A percentile compares a stretch with the other conserved stretches of the same genome.
Evolutionary conservation across 805 yeast species (phyloP).

Genomic region (Priceomyces haplophilus): DNA sequence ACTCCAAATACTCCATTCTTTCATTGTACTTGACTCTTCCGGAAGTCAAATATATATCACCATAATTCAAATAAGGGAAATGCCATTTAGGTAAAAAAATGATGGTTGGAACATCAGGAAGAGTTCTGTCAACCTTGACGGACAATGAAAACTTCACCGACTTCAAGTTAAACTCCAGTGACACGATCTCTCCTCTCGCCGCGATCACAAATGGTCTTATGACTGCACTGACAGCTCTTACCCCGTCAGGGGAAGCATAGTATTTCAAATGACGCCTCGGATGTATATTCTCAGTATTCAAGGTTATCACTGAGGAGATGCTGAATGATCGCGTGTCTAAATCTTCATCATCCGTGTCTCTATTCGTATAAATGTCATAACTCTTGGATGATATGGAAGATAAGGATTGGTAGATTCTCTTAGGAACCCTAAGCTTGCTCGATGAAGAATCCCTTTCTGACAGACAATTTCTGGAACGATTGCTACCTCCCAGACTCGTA

Average conservation of each 20-base stretch:
- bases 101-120: slow-evolving; percentile 44
- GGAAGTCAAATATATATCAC: slow-evolving; percentile 47
- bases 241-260: slow-evolving; percentile 53
- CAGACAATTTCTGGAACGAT: neutral
- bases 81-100: slow-evolving; percentile 74
- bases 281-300: slow-evolving; percentile 21
- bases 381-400: neutral
- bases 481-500: neutral
- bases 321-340: slow-evolving; percentile 16
- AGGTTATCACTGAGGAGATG: slow-evolving; percentile 21
- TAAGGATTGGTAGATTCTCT: neutral
- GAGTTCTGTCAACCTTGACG: slow-evolving; percentile 26
- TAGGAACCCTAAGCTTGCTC: neutral
- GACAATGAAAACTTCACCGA: slow-evolving; percentile 46
- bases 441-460: neutral
- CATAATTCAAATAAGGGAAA: slow-evolving; percentile 49
- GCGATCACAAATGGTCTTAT: slow-evolving; percentile 74
- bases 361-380: neutral
- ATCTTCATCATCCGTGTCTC: slow-evolving; percentile 5
- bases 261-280: slow-evolving; percentile 30
- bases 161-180: slow-evolving; percentile 58
- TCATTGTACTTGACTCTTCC: slow-evolving; percentile 57
- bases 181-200: slow-evolving; percentile 54
- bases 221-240: slow-evolving; percentile 71
- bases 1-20: slow-evolving; percentile 55